These are phyloP conservation scores for Ophiostoma montium DNA, from an alignment of 2,329 filamentous ascomycete species.

Conservation along the genomic window DNA sequence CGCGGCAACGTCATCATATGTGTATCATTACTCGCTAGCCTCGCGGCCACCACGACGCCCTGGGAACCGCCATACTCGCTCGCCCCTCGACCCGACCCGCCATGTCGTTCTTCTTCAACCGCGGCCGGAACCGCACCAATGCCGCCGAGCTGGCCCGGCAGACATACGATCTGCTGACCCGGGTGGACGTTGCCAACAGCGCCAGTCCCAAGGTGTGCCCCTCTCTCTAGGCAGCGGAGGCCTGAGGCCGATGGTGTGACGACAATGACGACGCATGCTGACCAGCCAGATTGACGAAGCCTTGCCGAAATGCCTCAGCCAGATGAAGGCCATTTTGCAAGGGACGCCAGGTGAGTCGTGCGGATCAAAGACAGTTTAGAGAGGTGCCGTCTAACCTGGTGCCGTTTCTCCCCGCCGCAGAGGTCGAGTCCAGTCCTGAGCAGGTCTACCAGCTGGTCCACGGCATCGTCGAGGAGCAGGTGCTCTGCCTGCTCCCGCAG, in stretches of 20 bases:
- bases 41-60: not conserved
- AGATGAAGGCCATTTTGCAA: constrained; percentile 89
- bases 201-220: constrained; percentile 7
- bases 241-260: too few relatives aligned
- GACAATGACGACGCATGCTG: too few relatives aligned
- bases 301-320: constrained; percentile 65
- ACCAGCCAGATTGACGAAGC: constrained; percentile 42
- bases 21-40: not conserved
- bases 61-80: too few relatives aligned
- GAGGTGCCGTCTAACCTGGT: not conserved
- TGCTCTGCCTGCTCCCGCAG: constrained; percentile 70
- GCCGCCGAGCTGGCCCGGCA: constrained; percentile 15
- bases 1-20: not conserved
- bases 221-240: not conserved
- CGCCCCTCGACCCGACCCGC: too few relatives aligned
- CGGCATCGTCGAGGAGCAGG: constrained; percentile 71
- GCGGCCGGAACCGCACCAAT: constrained; percentile 15
- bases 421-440: constrained; percentile 74
- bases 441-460: constrained; percentile 77
- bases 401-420: constrained; percentile 29
- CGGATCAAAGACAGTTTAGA: not conserved
- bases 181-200: constrained; percentile 9
- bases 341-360: constrained; percentile 64
- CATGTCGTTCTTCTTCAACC: constrained; percentile 17
- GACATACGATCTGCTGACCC: constrained; percentile 14